Base-by-base conservation (phyloP, 805 yeast species). In the Trichomonascus vanleenenianus region DNA sequence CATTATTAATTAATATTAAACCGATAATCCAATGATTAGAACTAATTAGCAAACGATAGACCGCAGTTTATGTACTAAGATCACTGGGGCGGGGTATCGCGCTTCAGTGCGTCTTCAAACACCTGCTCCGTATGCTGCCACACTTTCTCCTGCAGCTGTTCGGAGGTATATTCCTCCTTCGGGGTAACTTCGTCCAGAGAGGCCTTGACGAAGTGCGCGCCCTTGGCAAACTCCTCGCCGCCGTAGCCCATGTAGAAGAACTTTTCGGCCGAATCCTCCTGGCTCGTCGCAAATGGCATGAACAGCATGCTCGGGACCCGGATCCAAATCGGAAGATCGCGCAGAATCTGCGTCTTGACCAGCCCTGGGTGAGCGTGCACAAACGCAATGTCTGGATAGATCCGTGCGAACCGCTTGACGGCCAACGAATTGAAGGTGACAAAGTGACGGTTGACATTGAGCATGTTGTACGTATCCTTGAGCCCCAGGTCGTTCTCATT, bases 331-430 rank as follows among this genome's bases (percentile, higher is more conserved):
- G 58, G 60, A 27, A 56, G 40, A n/a, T 45, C 45, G 7, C 55
- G 25, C 12, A 33, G 35, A 39, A 51, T 42, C n/a, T 50, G 48
- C 2, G 61, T 56, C 3, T 43, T 44, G 19, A 57, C 60, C 7
- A 52, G n/a, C 12, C 61, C 61, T 6, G 61, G 61, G 39, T 45
- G 49, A n/a, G 47, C 50, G 45, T 57, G 61, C 15, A 45, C 40
- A 44, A 57, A 57, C 2, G 50, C 20, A 8, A 57, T 39, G 14
- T 49, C 33, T 10, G 61, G 61, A 45, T 57, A 51, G 3, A 38
- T 35, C 22, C 44, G 30, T 14, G 55, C 52, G 35, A 57, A 53
- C 19, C 46, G 39, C 40, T 38, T 12, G 9, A 44, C 49, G 2
- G 59, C 56, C 10, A 52, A 47, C 8, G 60, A 53, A 31, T 39